Conservation (phyloP, 352 stramenopile species). For the Phytopythium vexans region DNA sequence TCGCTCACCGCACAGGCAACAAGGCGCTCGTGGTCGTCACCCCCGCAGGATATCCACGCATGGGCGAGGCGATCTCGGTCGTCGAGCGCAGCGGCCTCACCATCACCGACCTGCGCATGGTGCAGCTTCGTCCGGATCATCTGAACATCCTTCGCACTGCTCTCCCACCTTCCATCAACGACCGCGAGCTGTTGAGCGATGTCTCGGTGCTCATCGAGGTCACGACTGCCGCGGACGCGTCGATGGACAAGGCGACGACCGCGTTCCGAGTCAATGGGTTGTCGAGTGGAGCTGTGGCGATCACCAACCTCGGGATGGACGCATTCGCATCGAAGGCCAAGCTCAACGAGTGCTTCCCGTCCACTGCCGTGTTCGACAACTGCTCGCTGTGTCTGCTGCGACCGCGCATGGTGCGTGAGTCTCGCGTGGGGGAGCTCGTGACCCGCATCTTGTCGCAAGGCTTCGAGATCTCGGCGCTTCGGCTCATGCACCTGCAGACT, state of each 20-base stretch:
- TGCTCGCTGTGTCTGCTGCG: slow-evolving; percentile 62
- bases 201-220: slow-evolving; percentile 54
- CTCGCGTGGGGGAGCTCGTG: slow-evolving; percentile 72
- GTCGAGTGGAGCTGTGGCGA: slow-evolving; percentile 18
- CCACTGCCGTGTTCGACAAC: slow-evolving; percentile 63
- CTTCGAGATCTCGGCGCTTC: slow-evolving; percentile 89
- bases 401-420: slow-evolving; percentile 56
- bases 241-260: slow-evolving; percentile 1
- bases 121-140: slow-evolving; percentile 39
- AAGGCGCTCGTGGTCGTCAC: slow-evolving; percentile 52
- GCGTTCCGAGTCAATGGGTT: slow-evolving; percentile 3
- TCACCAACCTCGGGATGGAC: slow-evolving; percentile 7
- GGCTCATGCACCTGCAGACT: slow-evolving; percentile 81
- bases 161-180: slow-evolving; percentile 9
- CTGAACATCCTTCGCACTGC: slow-evolving; percentile 15
- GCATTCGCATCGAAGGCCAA: slow-evolving; percentile 31
- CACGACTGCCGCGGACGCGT: slow-evolving; percentile 8
- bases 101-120: slow-evolving; percentile 44
- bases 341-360: slow-evolving; percentile 13
- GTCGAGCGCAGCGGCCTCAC: slow-evolving; percentile 38
- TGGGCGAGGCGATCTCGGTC: slow-evolving; percentile 41
- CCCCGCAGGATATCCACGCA: slow-evolving; percentile 39
- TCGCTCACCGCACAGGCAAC: slow-evolving; percentile 23
- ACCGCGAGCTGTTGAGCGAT: slow-evolving; percentile 29
- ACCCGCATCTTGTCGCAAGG: slow-evolving; percentile 69